A percentile compares a stretch with the other conserved stretches of the same genome.
These are phyloP conservation scores for Coemansia umbellata DNA, from an alignment of 192 early-diverging fungal genomes.

Conservation along the genomic window DNA sequence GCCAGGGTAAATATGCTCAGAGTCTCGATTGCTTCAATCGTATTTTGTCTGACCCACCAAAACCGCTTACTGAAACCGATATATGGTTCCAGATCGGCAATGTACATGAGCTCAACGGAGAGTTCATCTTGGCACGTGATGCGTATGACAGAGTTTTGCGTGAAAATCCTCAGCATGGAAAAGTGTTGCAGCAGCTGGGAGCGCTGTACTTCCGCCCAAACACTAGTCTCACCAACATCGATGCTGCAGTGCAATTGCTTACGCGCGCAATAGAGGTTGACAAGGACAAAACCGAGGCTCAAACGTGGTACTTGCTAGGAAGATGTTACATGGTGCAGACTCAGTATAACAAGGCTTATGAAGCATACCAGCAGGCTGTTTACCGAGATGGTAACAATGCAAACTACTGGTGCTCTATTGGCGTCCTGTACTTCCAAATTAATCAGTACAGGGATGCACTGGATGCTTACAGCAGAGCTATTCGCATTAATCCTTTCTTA, in stretches of 20 bases:
- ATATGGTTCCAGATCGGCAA: conserved; percentile 99
- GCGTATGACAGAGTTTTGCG: conserved; percentile 89
- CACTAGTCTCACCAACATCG: conserved; percentile 78
- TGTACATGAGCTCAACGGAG: conserved; percentile 92
- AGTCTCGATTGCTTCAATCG: conserved; percentile 80
- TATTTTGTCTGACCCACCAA: conserved; percentile 82
- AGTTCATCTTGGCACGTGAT: conserved; percentile 74
- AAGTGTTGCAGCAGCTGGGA: conserved; percentile 93
- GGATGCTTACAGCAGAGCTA: conserved; percentile 94
- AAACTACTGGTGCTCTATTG: conserved; percentile 98
- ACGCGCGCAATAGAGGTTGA: conserved; percentile 77
- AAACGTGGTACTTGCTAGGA: conserved; percentile 93
- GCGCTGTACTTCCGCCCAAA: conserved; percentile 93
- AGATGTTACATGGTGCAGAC: conserved; percentile 95
- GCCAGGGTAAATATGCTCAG: conserved; percentile 44
- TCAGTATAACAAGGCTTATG: conserved; percentile 93
- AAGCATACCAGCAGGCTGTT: conserved; percentile 97
- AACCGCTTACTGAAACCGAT: conserved; percentile 89
- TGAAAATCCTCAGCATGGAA: conserved; percentile 89
- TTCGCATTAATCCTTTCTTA: conserved; percentile 88
- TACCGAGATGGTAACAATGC: conserved; percentile 90
- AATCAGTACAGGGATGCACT: conserved; percentile 91
- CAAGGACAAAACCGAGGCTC: conserved; percentile 82
- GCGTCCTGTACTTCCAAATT: conserved; percentile 96
- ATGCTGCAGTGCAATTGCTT: conserved; percentile 76